Evolutionary conservation across 2,329 filamentous ascomycete species (phyloP).

Genomic region (Xylariaceae sp.): DNA sequence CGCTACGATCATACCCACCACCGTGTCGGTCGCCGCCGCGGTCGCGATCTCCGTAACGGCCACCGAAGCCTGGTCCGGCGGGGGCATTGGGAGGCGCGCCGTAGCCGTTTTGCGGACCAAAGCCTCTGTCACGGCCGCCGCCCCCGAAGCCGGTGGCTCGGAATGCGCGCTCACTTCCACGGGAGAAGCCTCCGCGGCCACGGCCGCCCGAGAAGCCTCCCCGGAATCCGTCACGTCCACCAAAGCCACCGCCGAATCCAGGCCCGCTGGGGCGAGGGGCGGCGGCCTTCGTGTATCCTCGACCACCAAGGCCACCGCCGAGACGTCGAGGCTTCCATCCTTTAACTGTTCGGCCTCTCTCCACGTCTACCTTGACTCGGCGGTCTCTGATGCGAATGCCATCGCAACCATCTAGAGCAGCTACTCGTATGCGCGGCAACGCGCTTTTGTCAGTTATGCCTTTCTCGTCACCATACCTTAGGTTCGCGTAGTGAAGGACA

Average conservation of each 20-base stretch:
- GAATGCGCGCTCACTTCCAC: constrained; percentile 28
- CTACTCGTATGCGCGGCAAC: constrained; percentile 57
- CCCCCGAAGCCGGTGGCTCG: constrained; percentile 43
- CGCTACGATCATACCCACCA: constrained; percentile 51
- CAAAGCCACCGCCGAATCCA: constrained; percentile 48
- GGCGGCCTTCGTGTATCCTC: constrained; percentile 81
- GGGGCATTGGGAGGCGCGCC: constrained; percentile 53
- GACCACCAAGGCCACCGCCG: constrained; percentile 84
- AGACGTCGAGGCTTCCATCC: constrained; percentile 89
- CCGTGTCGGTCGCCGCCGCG: constrained; percentile 34
- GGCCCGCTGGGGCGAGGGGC: constrained; percentile 63
- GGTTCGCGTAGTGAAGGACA: no score
- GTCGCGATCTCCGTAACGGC: constrained; percentile 36
- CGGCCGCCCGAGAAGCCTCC: constrained; percentile 45
- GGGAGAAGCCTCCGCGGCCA: constrained; percentile 31
- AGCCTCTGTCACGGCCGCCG: constrained; percentile 38
- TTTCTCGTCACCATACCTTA: constrained; percentile 47
- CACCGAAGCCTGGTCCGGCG: constrained; percentile 43
- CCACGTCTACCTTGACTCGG: constrained; percentile 88
- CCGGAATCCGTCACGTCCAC: constrained; percentile 50
- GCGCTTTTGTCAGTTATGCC: constrained; percentile 61
- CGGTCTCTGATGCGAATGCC: constrained; percentile 89
- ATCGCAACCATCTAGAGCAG: constrained; percentile 80
- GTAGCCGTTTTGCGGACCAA: constrained; percentile 38
- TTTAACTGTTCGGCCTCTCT: constrained; percentile 87